Evolutionary conservation across 768 basidiomycete species (phyloP).

Genomic region (Chalciporus chontae): DNA sequence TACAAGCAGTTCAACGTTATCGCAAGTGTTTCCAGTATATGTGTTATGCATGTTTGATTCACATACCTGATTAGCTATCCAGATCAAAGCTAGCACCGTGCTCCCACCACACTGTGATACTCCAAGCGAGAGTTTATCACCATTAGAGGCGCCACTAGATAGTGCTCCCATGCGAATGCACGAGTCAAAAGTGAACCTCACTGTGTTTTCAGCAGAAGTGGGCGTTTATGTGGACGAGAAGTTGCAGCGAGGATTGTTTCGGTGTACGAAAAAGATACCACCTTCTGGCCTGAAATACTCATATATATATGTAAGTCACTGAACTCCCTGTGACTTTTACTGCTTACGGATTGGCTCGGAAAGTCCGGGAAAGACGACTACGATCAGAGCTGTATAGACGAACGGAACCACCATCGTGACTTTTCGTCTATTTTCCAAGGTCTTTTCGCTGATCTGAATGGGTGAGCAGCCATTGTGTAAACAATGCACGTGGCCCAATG

Average conservation of each 20-base stretch:
- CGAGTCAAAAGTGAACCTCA: constrained; percentile 16
- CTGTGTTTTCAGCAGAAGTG: constrained; percentile 24
- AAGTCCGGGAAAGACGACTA: constrained; percentile 6
- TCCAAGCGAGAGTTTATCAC: too few relatives aligned
- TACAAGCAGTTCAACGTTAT: constrained; percentile 56
- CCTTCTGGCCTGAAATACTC: neutral
- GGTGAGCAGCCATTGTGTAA: constrained; percentile 1
- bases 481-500: neutral
- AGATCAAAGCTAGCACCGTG: constrained; percentile 76
- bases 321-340: neutral
- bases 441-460: constrained; percentile 4
- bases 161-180: constrained; percentile 20
- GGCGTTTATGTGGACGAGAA: neutral
- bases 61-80: constrained; percentile 44
- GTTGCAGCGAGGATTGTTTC: neutral
- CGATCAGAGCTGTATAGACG: neutral
- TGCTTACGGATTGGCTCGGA: neutral
- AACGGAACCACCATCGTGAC: neutral
- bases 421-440: constrained; percentile 5
- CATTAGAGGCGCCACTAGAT: too few relatives aligned
- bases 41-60: neutral
- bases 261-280: constrained; percentile 3
- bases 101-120: constrained; percentile 49
- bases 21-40: constrained; percentile 37
- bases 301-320: constrained; percentile 1